Evolutionary conservation across 106 monocot species (phyloP), one percentile per base, ranked within the genome.

Genomic region (Alisma plantagoaquatica): DNA sequence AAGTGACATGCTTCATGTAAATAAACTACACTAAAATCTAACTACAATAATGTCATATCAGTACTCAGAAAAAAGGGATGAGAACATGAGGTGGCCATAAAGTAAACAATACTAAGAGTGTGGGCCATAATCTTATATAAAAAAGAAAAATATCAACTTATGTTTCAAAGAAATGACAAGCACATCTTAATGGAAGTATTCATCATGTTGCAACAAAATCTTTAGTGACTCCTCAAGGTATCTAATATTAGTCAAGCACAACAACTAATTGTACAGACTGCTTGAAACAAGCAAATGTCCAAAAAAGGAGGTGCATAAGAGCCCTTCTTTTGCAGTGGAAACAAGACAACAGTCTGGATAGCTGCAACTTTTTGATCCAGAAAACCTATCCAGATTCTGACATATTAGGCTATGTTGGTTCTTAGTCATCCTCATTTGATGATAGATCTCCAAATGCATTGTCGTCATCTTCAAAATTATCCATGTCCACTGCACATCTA

Each of bases 301-400:
- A n/a, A 9, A 4, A 3, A 54, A 71, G 77, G 77, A 78, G 78
- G 81, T 41, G 82, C 81, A 72, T 72, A 98, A 44, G 72, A 70
- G 46, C 23, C 61, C 64, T 90, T 90, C 25, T 89, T 82, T 57
- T 98, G 84, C 41, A 98, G 77, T 18, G 90, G 85, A 62, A 90
- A 86, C 33, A 74, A 75, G 41, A 89, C 98, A 75, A 98, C 85
- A 59, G 98, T 85, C 50, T 98, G 98, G 9, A 85, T 90, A 38
- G 90, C 90, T 31, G 98, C 90, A 61, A 90, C 98, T 51, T 98
- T 98, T 65, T 98, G 90, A 74, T 98, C 98, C 71, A 98, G 59
- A 14, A 98, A 68, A 5, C 98, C 98, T 35, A 90, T 98, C 56
- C 98, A 78, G 25, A 98, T 71, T 54, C 98, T 98, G 54, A 98